Base-by-base conservation (phyloP, 2,329 filamentous ascomycete genomes). In the Aspergillus thermomutatus region DNA sequence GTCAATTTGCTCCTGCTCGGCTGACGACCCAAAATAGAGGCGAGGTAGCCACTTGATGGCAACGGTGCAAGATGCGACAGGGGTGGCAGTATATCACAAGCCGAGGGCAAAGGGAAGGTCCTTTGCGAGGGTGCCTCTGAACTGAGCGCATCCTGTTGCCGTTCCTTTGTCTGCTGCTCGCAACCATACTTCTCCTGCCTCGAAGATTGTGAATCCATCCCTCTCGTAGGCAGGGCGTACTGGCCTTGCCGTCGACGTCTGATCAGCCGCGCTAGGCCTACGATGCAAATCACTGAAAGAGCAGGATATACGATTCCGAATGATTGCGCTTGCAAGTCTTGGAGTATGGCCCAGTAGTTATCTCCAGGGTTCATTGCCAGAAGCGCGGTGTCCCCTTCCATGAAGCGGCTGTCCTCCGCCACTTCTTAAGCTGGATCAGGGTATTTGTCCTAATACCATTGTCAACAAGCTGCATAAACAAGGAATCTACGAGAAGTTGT, bases 11-110 rank as follows among this genome's bases (percentile, higher is more conserved):
- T 28, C 52, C 53, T 58, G 10, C 23, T 47, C 52, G 54, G 60
- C 40, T 62, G 61, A 8, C 60, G 57, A 43, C 52, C 47, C 43
- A 65, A 43, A 23, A 61, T 50, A 7, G 64, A 56, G 23, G 63
- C 65, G 23, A 67, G 48, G 53, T 66, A 63, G 50, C 65, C 65
- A 59, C 65, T 67, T 3, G 64, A 56, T 23, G 65, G 65, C 57
- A 67, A 55, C 21, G 57, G 54, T 28, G 61, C 62, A 46, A 54
- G 48, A 21, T 61, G 59, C 17, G 65, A 67, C 53, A 67, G 52
- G 31, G 65, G 65, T 50, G 62, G 59, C 58, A 67, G 54, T 45
- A 67, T 61, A 60, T 65, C 65, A 54, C 65, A 65, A 37, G 65
- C 63, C 26, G 65, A 65, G 46, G 64, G 64, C 27, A 65, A 48